Conservation (phyloP, 371 early-diverging fungal genomes). For the Apophysomyces trapeziformis region DNA sequence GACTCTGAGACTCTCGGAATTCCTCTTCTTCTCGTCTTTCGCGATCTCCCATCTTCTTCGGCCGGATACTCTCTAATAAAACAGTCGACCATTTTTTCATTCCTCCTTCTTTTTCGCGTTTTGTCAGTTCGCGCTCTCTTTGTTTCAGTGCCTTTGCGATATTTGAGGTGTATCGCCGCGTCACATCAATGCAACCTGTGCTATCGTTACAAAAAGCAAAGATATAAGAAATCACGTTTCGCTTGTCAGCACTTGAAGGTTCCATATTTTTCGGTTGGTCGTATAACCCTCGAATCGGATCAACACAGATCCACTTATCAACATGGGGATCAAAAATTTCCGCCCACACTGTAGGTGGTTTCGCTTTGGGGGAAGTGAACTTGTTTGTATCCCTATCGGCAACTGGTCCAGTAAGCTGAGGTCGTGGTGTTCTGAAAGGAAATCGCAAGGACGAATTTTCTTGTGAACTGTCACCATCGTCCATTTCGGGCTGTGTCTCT, state of each 20-base stretch:
- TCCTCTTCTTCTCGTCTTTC: slow-evolving; percentile 59
- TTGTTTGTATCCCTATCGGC: slow-evolving; percentile 29
- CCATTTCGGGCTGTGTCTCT: not conserved
- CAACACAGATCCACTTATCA: slow-evolving; percentile 66
- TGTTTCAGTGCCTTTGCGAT: slow-evolving; percentile 55
- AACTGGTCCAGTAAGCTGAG: slow-evolving; percentile 12
- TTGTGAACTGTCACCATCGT: not conserved
- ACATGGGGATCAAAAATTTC: slow-evolving; percentile 56
- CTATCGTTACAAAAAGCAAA: slow-evolving; percentile 56
- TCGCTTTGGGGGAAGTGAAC: slow-evolving; percentile 29
- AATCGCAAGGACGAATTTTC: slow-evolving; percentile 12
- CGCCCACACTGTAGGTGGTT: slow-evolving; percentile 61
- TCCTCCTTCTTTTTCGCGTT: slow-evolving; percentile 42
- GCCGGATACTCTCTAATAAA: slow-evolving; percentile 21
- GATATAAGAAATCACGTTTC: slow-evolving; percentile 61
- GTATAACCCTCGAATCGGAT: slow-evolving; percentile 62
- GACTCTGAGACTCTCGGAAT: slow-evolving; percentile 42
- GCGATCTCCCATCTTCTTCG: slow-evolving; percentile 35
- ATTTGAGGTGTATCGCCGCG: slow-evolving; percentile 68
- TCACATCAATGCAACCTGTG: slow-evolving; percentile 64
- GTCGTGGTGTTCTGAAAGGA: slow-evolving; percentile 27
- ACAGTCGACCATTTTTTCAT: slow-evolving; percentile 40
- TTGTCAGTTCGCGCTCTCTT: slow-evolving; percentile 54
- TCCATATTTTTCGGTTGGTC: slow-evolving; percentile 59
- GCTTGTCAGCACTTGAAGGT: slow-evolving; percentile 41